Percentiles rank a stretch among this genome's conserved stretches.
phyloP scores from a whole-genome alignment of 2,329 filamentous ascomycete genomes.

The Fusarium penzigii region DNA sequence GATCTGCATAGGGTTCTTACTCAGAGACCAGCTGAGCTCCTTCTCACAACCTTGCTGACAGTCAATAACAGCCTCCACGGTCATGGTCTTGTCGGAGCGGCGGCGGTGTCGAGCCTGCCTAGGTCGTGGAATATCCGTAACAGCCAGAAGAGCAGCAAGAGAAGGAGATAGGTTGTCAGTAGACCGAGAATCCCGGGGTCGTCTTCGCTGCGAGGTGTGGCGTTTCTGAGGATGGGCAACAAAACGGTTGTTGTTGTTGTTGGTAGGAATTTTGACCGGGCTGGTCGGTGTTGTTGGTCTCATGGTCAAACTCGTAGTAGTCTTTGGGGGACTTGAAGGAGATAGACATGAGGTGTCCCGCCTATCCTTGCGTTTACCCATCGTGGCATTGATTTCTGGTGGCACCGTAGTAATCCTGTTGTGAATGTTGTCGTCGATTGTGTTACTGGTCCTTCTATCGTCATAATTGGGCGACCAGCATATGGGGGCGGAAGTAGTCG shows the following conservation, averaged over 20 bases:
- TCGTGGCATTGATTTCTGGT: conserved; percentile 31
- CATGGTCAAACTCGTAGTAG: conserved; percentile 29
- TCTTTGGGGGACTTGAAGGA: conserved; percentile 30
- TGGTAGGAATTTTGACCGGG: conserved; percentile 57
- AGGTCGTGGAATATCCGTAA: conserved; percentile 60
- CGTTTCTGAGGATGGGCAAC: conserved; percentile 39
- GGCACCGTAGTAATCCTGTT: conserved; percentile 25
- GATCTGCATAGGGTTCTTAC: conserved; percentile 58
- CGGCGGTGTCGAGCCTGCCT: conserved; percentile 40
- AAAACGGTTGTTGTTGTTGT: conserved; percentile 39
- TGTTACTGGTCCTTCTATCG: conserved; percentile 27
- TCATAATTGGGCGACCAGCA: conserved; percentile 34
- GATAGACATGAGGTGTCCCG: conserved; percentile 30
- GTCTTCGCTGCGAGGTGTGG: conserved; percentile 39
- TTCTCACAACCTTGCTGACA: conserved; percentile 59
- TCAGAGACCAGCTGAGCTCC: conserved; percentile 55
- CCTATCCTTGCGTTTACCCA: conserved; percentile 38
- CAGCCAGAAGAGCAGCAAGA: conserved; percentile 60
- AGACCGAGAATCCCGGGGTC: conserved; percentile 46
- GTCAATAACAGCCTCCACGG: conserved; percentile 57
- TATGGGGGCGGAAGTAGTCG: conserved; percentile 18
- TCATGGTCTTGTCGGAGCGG: conserved; percentile 39
- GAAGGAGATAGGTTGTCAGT: conserved; percentile 59
- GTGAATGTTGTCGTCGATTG: conserved; percentile 1
- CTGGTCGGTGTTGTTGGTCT: conserved; percentile 43